Evolutionary conservation across 352 stramenopile genomes (phyloP), one percentile per base, ranked within the genome.

Genomic region (Pythium brachiatum): DNA sequence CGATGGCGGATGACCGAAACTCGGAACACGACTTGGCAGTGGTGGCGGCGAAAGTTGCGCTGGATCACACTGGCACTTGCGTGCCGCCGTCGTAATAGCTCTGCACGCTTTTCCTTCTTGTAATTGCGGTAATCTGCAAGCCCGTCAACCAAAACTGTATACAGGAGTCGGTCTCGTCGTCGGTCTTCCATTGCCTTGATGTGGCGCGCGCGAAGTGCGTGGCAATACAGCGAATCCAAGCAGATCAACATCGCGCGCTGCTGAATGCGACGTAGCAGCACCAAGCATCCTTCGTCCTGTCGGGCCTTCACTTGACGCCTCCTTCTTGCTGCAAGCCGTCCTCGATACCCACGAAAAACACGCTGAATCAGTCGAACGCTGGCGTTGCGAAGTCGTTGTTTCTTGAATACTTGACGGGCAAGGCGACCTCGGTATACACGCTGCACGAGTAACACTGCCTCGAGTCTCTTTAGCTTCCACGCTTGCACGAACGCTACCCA

Each of bases 51-150:
- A 54, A 76, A 91, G 27, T 86, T 76, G 16, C 83, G 74, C 57
- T 96, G 88, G 39, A 96, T 95, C 11, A 76, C 23, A 8, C 74
- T 63, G 8, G 83, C 78, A 13, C 68, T 78, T 11, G 74, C 48
- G 32, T 83, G 78, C 15, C 66, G 68, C 1, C 70, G 69, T 21
- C 72, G 66, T 1, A 74, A 13, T 0, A 73, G 61, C 31, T 66
- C 73, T 20, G 70, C 66, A 18, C 77, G 67, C 53, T 84, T 86
- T 26, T 78, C 68, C 12, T 72, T 75, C 27, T 64, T 74, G 20
- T 74, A 44, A 2, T 47, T 31, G 0, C 58, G 54, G 25, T 80
- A 80, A 0, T 3, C 5, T 1, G 21, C 27, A 61, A 81, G 83
- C 2, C 60, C 64, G 12, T 41, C 15, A 8, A 81, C 23, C 4